A percentile compares a stretch with the other conserved stretches of the same genome.
These are phyloP conservation scores for Aspergillus sclerotiicarbonarius DNA, from an alignment of 495 filamentous ascomycete species.

Conservation along the genomic window DNA sequence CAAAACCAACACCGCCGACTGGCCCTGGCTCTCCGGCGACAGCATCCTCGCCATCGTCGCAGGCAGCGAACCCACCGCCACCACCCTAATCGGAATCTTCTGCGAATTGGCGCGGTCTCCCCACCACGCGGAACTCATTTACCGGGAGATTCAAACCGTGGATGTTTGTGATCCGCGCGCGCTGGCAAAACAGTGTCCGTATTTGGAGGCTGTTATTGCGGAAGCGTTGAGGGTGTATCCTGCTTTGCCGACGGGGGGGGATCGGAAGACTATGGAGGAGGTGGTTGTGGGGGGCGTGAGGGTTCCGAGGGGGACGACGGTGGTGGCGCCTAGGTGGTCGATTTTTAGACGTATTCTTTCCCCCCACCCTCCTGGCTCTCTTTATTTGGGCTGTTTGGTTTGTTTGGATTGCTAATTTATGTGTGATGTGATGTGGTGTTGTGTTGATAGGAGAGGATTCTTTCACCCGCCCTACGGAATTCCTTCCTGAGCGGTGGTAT, in stretches of 20 bases:
- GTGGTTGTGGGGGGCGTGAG: constrained; percentile 18
- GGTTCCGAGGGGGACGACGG: constrained; percentile 27
- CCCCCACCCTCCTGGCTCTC: constrained; percentile 18
- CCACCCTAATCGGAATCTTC: constrained; percentile 16
- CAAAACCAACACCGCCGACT: not conserved
- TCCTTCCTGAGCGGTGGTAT: constrained; percentile 57
- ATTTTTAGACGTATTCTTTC: constrained; percentile 34
- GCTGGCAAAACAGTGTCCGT: constrained; percentile 26
- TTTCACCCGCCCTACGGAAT: constrained; percentile 38
- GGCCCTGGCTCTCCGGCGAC: constrained; percentile 12
- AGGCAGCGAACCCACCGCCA: constrained; percentile 20
- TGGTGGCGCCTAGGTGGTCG: constrained; percentile 36
- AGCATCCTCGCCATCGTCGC: constrained; percentile 21
- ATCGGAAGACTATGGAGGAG: constrained; percentile 31
- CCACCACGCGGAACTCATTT: constrained; percentile 10
- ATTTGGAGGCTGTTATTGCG: constrained; percentile 48
- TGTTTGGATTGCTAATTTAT: not conserved
- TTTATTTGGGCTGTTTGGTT: not conserved
- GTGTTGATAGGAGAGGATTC: constrained; percentile 25
- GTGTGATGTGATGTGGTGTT: not conserved
- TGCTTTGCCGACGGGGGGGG: constrained; percentile 38
- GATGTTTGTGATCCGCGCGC: not conserved
- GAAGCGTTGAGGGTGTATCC: constrained; percentile 53
- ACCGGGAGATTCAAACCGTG: constrained; percentile 12
- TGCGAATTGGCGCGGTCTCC: constrained; percentile 16